Evolutionary conservation across 257 asterid genomes (phyloP).

Genomic region (Gardenia jasminoides): DNA sequence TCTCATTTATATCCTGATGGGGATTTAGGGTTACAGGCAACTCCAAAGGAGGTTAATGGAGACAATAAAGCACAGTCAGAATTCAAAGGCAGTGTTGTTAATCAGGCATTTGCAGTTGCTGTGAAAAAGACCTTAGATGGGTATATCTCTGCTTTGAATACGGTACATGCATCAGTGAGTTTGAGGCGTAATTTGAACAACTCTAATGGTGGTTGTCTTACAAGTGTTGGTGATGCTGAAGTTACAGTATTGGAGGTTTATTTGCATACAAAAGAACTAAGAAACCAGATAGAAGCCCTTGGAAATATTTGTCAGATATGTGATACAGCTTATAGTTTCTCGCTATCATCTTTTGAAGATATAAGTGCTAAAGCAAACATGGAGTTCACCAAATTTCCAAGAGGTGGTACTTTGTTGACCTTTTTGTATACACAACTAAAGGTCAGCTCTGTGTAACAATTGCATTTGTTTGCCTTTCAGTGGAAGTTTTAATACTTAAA

Average conservation of each 20-base stretch:
- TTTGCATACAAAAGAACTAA: conserved; percentile 71
- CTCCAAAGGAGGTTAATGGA: conserved; percentile 24
- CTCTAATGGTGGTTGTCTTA: conserved; percentile 65
- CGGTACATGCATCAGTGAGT: conserved; percentile 67
- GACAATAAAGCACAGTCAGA: conserved; percentile 27
- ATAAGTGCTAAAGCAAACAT: conserved; percentile 48
- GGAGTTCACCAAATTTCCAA: conserved; percentile 63
- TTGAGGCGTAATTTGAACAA: conserved; percentile 59
- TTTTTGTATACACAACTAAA: conserved; percentile 76
- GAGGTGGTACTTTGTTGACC: conserved; percentile 80
- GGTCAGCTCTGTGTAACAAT: conserved; percentile 41
- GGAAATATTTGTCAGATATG: conserved; percentile 76
- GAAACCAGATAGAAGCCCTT: conserved; percentile 86
- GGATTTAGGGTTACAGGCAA: conserved; percentile 30
- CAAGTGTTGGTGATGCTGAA: conserved; percentile 70
- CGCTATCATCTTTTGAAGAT: conserved; percentile 51
- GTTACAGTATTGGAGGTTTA: conserved; percentile 80
- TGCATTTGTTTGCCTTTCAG: neutral
- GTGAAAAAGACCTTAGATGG: conserved; percentile 78
- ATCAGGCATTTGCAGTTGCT: conserved; percentile 93
- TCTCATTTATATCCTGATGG: conserved; percentile 41
- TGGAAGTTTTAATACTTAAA: neutral
- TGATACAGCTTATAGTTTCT: conserved; percentile 57
- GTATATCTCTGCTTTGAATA: conserved; percentile 70
- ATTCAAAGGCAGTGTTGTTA: conserved; percentile 51